Base-by-base conservation (phyloP, 768 basidiomycete genomes). In the Pholiota molesta region DNA sequence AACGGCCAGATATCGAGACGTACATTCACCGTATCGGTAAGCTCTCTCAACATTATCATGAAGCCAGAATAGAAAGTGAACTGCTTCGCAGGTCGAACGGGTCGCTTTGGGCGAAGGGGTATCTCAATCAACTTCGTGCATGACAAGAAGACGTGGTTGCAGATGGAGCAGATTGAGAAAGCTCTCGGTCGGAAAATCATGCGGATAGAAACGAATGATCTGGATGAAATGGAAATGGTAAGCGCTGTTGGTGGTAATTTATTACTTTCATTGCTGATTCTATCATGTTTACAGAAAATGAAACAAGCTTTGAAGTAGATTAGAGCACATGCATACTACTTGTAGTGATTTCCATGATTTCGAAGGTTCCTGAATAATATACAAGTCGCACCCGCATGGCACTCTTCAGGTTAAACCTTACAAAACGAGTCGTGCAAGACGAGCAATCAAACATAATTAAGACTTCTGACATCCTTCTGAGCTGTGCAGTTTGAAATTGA, bases 81-180 rank as follows among this genome's bases (percentile, higher is more conserved):
- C 28, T 42, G 37, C 52, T 45, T 47, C 31, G 29, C 66, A 98
- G 96, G 97, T 54, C 93, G 97, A 58, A 99, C 97, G 52, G 97
- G 97, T 61, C 92, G 97, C 47, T 99, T 99, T 73, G 97, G 97
- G 58, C 89, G 97, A 49, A 95, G 94, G 74, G 97, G 97, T 5
- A 92, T 98, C 57, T 95, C 95, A 35, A 93, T 99, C 72, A 97
- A 97, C 75, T 99, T 99, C 71, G 96, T 98, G 14, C 94, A 98
- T 74, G 90, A 99, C 78, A 81, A 88, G 72, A 80, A 80, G 73
- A 95, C 95, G 6, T 95, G 91, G 88, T 60, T 83, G 69, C 91
- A 97, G 72, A 97, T 99, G 89, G 84, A 96, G 67, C 81, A 84
- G 70, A 97, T 99, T 62, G 91, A 96, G 78, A 82, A 88, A 68